Evolutionary conservation across 2,329 filamentous ascomycete species (phyloP).

Genomic region (Exophiala calicioides): DNA sequence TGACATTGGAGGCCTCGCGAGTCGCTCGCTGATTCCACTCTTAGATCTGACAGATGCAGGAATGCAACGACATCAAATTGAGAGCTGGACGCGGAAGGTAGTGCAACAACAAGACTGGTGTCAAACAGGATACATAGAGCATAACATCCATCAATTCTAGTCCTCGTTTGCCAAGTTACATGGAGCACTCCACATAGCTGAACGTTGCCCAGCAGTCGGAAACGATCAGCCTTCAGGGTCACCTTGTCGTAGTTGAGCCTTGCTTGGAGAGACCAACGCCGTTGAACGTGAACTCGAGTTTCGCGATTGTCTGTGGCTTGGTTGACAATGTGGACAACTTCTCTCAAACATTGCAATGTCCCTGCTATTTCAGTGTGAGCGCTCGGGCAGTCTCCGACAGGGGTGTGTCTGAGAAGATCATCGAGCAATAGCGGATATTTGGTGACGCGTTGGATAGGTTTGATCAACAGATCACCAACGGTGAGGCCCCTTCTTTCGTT

Average conservation of each 20-base stretch:
- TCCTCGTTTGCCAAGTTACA: constrained; percentile 74
- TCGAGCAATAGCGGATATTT: constrained; percentile 86
- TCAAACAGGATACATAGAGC: constrained; percentile 84
- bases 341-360: constrained; percentile 69
- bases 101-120: constrained; percentile 75
- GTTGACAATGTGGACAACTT: constrained; percentile 79
- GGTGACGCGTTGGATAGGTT: constrained; percentile 92
- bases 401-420: constrained; percentile 79
- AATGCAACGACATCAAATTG: constrained; percentile 74
- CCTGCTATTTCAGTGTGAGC: constrained; percentile 79
- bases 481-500: constrained; percentile 74
- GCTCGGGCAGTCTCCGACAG: constrained; percentile 79
- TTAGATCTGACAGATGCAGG: constrained; percentile 66
- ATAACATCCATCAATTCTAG: constrained; percentile 72
- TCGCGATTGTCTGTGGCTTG: constrained; percentile 74
- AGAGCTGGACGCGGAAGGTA: constrained; percentile 62
- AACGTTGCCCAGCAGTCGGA: constrained; percentile 78
- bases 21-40: constrained; percentile 72
- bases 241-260: constrained; percentile 73
- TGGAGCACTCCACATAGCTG: constrained; percentile 80
- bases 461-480: constrained; percentile 84
- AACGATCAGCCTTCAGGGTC: constrained; percentile 56
- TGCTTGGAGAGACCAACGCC: constrained; percentile 82
- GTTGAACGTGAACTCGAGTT: constrained; percentile 70
- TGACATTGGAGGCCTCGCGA: constrained; percentile 82